Conservation (phyloP, 805 yeast species). For the Zygosaccharomyces bisporus region DNA sequence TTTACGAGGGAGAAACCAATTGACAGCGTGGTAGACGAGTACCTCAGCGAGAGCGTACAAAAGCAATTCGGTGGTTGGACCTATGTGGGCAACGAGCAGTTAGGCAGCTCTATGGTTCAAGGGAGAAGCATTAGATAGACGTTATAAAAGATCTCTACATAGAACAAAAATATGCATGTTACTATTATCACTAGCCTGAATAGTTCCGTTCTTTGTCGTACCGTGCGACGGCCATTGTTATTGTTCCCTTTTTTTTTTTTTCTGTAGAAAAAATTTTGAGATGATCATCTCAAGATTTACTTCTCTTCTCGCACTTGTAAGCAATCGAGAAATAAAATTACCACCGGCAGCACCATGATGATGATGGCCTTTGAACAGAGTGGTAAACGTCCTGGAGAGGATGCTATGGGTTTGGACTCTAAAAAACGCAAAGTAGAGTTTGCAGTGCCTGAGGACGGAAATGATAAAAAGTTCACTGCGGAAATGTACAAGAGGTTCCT, state of each 20-base stretch:
- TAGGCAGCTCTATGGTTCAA: slow-evolving; percentile 38
- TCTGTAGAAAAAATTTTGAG: slow-evolving; percentile 18
- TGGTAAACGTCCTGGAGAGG: slow-evolving; percentile 24
- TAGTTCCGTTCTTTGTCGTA: not conserved
- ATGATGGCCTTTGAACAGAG: slow-evolving; percentile 35
- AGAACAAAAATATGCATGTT: slow-evolving; percentile 1
- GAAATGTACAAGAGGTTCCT: slow-evolving; percentile 46
- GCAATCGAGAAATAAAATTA: not conserved
- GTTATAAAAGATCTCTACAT: slow-evolving; percentile 2
- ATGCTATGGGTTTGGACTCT: slow-evolving; percentile 16
- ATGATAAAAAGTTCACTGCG: slow-evolving; percentile 30
- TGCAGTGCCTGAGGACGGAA: slow-evolving; percentile 12
- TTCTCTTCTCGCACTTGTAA: not conserved
- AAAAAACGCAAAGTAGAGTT: slow-evolving; percentile 36
- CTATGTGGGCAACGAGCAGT: slow-evolving; percentile 65
- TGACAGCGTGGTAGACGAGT: slow-evolving; percentile 93
- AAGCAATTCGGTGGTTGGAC: slow-evolving; percentile 99
- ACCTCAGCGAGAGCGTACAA: slow-evolving; percentile 90
- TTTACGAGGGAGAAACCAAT: slow-evolving; percentile 91
- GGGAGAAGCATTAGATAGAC: slow-evolving; percentile 31
- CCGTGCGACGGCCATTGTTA: not conserved
- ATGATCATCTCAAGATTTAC: slow-evolving; percentile 12
- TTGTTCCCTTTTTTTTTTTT: not conserved
- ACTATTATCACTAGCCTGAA: not conserved
- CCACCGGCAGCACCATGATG: slow-evolving; percentile 5